These are phyloP conservation scores for Tephrocybe sp. DNA, from an alignment of 768 basidiomycete species.

Conservation along the genomic window DNA sequence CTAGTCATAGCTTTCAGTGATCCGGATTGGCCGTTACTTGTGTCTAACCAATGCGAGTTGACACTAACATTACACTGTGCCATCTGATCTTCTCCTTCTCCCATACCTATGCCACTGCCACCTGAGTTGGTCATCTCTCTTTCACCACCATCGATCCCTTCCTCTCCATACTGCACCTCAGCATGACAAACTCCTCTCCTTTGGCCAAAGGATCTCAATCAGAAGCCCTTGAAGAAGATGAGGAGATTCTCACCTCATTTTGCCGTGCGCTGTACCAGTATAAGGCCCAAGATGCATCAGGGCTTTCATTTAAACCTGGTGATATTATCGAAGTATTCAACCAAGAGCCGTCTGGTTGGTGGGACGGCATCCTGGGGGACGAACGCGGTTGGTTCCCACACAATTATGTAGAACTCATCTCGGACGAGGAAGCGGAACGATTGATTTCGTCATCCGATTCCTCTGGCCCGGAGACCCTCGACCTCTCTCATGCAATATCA, in stretches of 20 bases:
- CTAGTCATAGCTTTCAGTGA: not conserved
- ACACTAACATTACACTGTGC: too few species aligned
- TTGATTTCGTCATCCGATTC: slow-evolving; percentile 52
- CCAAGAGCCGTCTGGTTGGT: slow-evolving; percentile 92
- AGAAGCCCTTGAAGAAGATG: too few species aligned
- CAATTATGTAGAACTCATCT: slow-evolving; percentile 82
- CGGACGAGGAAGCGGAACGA: slow-evolving; percentile 75
- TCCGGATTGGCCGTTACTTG: too few species aligned
- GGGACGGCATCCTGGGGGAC: slow-evolving; percentile 90
- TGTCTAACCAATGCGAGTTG: too few species aligned
- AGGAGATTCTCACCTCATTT: slow-evolving; percentile 48
- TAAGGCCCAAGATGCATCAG: slow-evolving; percentile 77
- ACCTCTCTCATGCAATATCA: slow-evolving; percentile 6
- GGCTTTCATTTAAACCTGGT: slow-evolving; percentile 79
- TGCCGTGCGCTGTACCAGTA: slow-evolving; percentile 92
- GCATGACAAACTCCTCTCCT: too few species aligned
- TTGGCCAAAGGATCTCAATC: too few species aligned
- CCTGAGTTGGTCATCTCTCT: too few species aligned
- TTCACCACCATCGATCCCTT: too few species aligned
- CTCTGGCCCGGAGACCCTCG: slow-evolving; percentile 31
- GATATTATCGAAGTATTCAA: slow-evolving; percentile 94
- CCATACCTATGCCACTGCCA: too few species aligned
- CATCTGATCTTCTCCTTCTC: too few species aligned
- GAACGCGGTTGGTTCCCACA: slow-evolving; percentile 96
- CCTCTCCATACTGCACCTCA: too few species aligned